Evolutionary conservation across 2,329 filamentous ascomycete species (phyloP), one percentile per base, ranked within the genome.

Genomic region (Torrubiella hemipterigena): DNA sequence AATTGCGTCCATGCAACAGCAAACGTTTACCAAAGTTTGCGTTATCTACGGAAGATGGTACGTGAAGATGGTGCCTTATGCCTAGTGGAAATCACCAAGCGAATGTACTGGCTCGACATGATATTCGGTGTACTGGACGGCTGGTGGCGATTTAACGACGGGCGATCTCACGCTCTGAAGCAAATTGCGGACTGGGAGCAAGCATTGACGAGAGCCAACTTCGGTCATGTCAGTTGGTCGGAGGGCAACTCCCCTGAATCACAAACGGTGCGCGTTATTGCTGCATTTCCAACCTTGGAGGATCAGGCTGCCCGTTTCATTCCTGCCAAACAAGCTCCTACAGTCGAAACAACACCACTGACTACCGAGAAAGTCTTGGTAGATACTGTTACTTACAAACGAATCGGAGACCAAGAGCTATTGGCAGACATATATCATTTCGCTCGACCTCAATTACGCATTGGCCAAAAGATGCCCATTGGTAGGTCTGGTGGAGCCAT

Each of bases 61-160:
- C 41, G 41, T 7, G 35, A 41, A 0, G 49, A 51, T 13, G 56
- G 54, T 8, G 32, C 46, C 3, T 17, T 58, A 1, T 33, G 37
- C 3, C 36, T 58, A 3, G 22, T 54, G 0, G 56, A 59, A 38
- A 29, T 51, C 7, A 55, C 49, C 0, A 29, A 33, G 7, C 35
- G 33, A 2, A 19, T 53, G 0, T 41, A 30, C 17, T 53, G 47
- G 45, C 38, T 51, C 11, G 50, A 56, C 27, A 16, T 54, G 1
- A 42, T 53, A 2, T 52, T 48, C 29, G 55, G 52, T 2, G 35
- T 55, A 5, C 34, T 58, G 0, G 53, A 56, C 7, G 54, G 54
- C 1, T 56, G 54, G 54, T 55, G 52, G 52, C 31, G 46, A 1
- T 50, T 48, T 7, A 34, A 47, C 3, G 52, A 55, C 19, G 47